phyloP scores from a whole-genome alignment of 768 basidiomycete species.

The Suillus spraguei region DNA sequence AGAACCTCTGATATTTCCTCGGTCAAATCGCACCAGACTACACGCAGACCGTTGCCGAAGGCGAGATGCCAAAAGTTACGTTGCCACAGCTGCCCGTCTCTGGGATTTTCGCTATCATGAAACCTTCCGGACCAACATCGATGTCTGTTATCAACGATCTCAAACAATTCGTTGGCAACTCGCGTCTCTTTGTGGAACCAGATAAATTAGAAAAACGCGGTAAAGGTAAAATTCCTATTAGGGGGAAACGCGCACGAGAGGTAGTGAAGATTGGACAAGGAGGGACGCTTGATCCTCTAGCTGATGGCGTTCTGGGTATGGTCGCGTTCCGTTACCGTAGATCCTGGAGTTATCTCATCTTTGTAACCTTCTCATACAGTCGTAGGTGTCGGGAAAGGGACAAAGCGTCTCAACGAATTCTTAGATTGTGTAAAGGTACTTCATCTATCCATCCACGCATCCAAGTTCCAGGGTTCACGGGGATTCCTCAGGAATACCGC shows the following conservation, averaged over 20 bases:
- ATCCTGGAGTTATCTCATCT: slow-evolving; percentile 11
- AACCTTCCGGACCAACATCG: slow-evolving; percentile 91
- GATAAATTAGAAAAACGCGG: slow-evolving; percentile 53
- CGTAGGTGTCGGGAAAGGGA: slow-evolving; percentile 86
- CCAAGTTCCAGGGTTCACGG: slow-evolving; percentile 20
- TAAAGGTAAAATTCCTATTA: slow-evolving; percentile 44
- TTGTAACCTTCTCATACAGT: slow-evolving; percentile 47
- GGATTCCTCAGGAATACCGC: slow-evolving; percentile 72
- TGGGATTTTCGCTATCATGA: slow-evolving; percentile 83
- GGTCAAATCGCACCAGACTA: neutral
- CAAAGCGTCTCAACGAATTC: slow-evolving; percentile 83
- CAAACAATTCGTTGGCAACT: slow-evolving; percentile 76
- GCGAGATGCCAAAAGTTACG: slow-evolving; percentile 66
- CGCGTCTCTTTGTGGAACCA: slow-evolving; percentile 73
- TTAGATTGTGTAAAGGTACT: slow-evolving; percentile 87
- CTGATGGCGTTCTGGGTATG: slow-evolving; percentile 91
- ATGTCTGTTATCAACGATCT: slow-evolving; percentile 89
- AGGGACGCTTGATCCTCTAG: slow-evolving; percentile 94
- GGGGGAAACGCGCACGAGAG: slow-evolving; percentile 40
- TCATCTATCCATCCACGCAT: slow-evolving; percentile 1
- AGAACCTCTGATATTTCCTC: neutral
- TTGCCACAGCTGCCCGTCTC: slow-evolving; percentile 64
- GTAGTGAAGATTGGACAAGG: slow-evolving; percentile 87
- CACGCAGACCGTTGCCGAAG: neutral
- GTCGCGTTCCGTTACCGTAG: slow-evolving; percentile 11